These are phyloP conservation scores for Crithidia mellificae DNA, from an alignment of 208 protist species.

Conservation along the genomic window DNA sequence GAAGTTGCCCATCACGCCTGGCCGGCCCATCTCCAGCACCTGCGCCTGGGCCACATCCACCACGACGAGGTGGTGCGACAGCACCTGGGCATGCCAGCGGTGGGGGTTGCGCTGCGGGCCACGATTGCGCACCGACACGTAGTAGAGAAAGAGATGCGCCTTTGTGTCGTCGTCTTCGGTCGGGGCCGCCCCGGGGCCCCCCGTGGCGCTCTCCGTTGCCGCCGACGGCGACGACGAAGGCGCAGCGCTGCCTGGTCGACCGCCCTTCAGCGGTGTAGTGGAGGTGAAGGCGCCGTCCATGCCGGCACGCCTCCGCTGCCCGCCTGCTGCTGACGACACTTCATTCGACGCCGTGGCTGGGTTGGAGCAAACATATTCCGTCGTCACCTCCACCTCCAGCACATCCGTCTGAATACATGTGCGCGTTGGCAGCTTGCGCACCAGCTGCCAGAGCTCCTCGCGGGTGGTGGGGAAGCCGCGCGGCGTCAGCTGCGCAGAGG, in stretches of 20 bases:
- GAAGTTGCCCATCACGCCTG: conserved; percentile 80
- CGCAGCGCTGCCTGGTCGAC: background rate
- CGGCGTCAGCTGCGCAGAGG: background rate
- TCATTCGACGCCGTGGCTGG: conserved; percentile 7
- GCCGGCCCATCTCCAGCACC: conserved; percentile 70
- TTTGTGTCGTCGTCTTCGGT: conserved; percentile 19
- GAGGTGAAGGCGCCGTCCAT: conserved; percentile 13
- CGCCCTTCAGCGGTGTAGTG: conserved; percentile 27
- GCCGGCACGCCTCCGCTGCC: background rate
- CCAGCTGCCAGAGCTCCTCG: conserved; percentile 38
- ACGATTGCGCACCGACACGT: conserved; percentile 77
- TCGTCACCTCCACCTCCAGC: conserved; percentile 74
- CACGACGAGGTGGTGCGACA: conserved; percentile 79
- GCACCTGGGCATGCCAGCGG: conserved; percentile 75
- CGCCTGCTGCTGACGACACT: background rate
- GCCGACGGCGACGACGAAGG: too few species aligned
- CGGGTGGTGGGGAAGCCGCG: conserved; percentile 29
- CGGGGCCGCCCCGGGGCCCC: background rate
- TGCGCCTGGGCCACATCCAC: conserved; percentile 45
- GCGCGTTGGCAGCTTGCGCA: conserved; percentile 54
- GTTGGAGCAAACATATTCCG: conserved; percentile 71
- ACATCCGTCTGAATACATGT: conserved; percentile 63
- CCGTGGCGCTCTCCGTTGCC: background rate
- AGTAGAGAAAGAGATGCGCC: conserved; percentile 75
- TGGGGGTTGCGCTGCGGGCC: conserved; percentile 56